Base-by-base conservation (phyloP, 768 basidiomycete species). In the Tylopilus subfusipes region DNA sequence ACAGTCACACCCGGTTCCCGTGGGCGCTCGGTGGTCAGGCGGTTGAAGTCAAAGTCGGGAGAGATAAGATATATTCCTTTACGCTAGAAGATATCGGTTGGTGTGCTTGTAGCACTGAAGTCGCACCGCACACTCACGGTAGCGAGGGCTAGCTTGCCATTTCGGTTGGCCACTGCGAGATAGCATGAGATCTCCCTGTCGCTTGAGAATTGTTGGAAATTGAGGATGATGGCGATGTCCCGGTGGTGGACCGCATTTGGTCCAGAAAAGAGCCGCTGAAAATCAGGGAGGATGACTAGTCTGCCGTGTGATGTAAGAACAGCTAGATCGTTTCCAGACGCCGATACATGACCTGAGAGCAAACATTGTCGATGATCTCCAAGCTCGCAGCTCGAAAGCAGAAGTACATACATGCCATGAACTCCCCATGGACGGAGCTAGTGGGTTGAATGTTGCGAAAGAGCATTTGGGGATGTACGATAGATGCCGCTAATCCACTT, bases 101-200 rank as follows among this genome's bases (percentile, higher is more conserved):
- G 22, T 19, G 34, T 34, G 6, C 7, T 14, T 13, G n/a, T 18
- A 5, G 18, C 21, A 18, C 4, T 19, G 29, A 36, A 3, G 2
- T 16, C 14, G 11, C 19, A 25, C 18, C 18, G 11, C 10, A 33
- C 39, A 53, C 57, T 16, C 46, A 82, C 83, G 18, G 79, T 82
- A 29, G 76, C 80, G 19, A 78, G 72, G 4, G 72, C 77, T 1
- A 82, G 68, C 51, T 77, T 66, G 16, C 68, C 72, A 40, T 76
- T 63, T 43, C 33, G 50, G n/a, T 54, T 50, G 22, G 78, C 78
- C 31, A 77, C 77, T 9, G 82, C 77, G 4, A 83, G 71, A 64
- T 84, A 83, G 38, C 70, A 64, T 0, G 81, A 77, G 11, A 69
- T 58, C 7, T 67, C 63, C 12, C 3, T 21, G 5, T 52, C 50